A percentile compares a stretch with the other conserved stretches of the same genome.
Conservation (phyloP, 2,329 filamentous ascomycete genomes). For the Verticillium dahliae region DNA sequence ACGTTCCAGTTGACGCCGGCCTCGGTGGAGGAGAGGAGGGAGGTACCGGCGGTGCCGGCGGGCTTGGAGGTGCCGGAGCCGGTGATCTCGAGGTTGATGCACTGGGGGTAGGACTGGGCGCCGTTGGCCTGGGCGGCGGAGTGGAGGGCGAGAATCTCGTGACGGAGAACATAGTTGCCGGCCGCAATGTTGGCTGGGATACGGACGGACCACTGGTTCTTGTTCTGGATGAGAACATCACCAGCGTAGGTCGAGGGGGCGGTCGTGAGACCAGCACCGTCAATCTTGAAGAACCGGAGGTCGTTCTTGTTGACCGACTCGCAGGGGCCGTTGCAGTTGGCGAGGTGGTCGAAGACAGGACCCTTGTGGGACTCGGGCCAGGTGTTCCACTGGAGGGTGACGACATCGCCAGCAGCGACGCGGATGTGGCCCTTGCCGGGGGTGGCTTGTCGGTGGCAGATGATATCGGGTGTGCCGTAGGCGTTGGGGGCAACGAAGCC, state of each 20-base stretch:
- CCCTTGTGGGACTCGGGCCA: slow-evolving; percentile 44
- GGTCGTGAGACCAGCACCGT: slow-evolving; percentile 27
- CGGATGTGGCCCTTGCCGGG: slow-evolving; percentile 31
- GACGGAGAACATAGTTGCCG: slow-evolving; percentile 48
- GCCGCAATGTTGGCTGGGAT: slow-evolving; percentile 39
- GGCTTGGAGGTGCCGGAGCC: slow-evolving; percentile 40
- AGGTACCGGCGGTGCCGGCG: slow-evolving; percentile 39
- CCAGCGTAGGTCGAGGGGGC: slow-evolving; percentile 27
- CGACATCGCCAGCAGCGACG: slow-evolving; percentile 35
- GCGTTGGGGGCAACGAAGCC: slow-evolving; percentile 41
- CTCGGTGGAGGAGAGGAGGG: slow-evolving; percentile 45
- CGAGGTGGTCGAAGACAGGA: slow-evolving; percentile 38
- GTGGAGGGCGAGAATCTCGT: slow-evolving; percentile 50
- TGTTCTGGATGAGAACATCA: slow-evolving; percentile 40
- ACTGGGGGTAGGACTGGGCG: slow-evolving; percentile 43
- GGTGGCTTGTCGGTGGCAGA: slow-evolving; percentile 37
- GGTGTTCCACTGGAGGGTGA: slow-evolving; percentile 40
- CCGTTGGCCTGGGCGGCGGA: slow-evolving; percentile 33
- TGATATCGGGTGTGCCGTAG: slow-evolving; percentile 35
- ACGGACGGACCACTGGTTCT: slow-evolving; percentile 42
- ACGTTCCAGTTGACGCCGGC: slow-evolving; percentile 49
- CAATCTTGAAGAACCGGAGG: slow-evolving; percentile 41
- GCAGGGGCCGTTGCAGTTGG: slow-evolving; percentile 35
- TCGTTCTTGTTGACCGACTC: slow-evolving; percentile 30
- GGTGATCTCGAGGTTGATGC: slow-evolving; percentile 50